phyloP scores from a whole-genome alignment of 2,329 filamentous ascomycete species.

The Cytospora paraplurivora region DNA sequence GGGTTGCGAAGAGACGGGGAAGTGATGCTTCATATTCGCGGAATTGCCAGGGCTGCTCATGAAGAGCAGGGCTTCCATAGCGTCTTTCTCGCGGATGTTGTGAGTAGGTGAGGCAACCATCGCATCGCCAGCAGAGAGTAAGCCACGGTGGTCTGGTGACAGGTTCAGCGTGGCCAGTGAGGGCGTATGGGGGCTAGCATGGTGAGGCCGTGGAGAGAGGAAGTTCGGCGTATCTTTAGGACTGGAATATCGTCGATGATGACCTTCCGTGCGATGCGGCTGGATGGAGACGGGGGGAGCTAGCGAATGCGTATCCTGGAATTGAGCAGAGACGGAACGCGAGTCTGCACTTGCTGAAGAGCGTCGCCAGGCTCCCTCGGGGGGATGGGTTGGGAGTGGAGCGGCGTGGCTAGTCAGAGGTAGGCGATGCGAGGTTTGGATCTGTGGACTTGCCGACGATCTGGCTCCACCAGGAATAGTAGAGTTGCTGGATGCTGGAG shows the following conservation, averaged over 20 bases:
- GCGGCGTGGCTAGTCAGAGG: slow-evolving; percentile 40
- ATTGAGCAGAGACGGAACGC: slow-evolving; percentile 2
- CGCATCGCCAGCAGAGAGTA: slow-evolving; percentile 47
- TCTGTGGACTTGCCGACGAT: slow-evolving; percentile 57
- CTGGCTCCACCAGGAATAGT: slow-evolving; percentile 55
- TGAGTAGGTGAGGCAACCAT: slow-evolving; percentile 70
- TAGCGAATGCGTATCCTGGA: slow-evolving; percentile 38
- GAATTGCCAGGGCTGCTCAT: slow-evolving; percentile 80
- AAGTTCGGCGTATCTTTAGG: slow-evolving; percentile 52
- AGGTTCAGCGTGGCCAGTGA: slow-evolving; percentile 44
- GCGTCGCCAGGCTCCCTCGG: slow-evolving; percentile 3
- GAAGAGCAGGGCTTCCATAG: slow-evolving; percentile 77
- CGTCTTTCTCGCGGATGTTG: slow-evolving; percentile 74
- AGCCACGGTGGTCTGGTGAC: slow-evolving; percentile 40
- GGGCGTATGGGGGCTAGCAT: slow-evolving; percentile 41
- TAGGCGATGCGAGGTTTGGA: slow-evolving; percentile 31
- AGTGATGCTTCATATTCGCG: slow-evolving; percentile 59
- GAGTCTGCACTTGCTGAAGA: slow-evolving; percentile 42
- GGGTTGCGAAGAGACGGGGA: slow-evolving; percentile 46
- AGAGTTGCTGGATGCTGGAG: slow-evolving; percentile 61
- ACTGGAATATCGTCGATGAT: slow-evolving; percentile 54
- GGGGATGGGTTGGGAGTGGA: slow-evolving; percentile 27
- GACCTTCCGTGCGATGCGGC: slow-evolving; percentile 47
- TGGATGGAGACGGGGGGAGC: slow-evolving; percentile 59
- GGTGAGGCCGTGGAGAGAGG: slow-evolving; percentile 49